Conservation (phyloP, 345 rosid species). For the Sisymbrium altissimum region DNA sequence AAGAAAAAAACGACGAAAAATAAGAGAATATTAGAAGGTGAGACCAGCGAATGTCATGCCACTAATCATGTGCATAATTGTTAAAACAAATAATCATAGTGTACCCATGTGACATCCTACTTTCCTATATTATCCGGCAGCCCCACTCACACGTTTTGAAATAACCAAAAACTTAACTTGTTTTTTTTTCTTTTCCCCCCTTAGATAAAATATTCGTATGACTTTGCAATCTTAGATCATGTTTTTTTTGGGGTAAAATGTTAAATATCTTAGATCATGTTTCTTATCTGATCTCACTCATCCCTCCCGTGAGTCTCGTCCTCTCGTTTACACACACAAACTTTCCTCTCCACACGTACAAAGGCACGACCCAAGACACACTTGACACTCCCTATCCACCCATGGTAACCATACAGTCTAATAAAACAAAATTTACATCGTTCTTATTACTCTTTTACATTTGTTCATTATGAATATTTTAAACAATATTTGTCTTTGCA, state of each 20-base stretch:
- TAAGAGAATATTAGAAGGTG: conserved; percentile 16
- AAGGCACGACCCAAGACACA: neutral
- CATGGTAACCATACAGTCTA: neutral
- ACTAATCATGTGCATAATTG: conserved; percentile 37
- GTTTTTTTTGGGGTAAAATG: too few species aligned
- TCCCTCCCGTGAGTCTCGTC: conserved; percentile 6
- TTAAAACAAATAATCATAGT: conserved; percentile 18
- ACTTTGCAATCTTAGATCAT: conserved; percentile 9
- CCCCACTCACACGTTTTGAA: conserved; percentile 17
- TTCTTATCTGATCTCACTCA: neutral
- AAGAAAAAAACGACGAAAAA: neutral
- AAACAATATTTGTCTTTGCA: neutral
- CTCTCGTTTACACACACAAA: neutral
- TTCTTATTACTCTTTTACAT: neutral
- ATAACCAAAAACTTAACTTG: neutral
- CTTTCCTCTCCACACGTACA: neutral
- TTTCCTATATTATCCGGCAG: conserved; percentile 9
- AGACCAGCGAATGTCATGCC: conserved; percentile 55
- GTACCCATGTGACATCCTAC: conserved; percentile 27
- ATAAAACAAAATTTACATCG: neutral
- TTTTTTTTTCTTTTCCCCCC: neutral
- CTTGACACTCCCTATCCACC: neutral
- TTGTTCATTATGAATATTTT: neutral
- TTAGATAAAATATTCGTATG: neutral
- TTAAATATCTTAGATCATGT: conserved; percentile 2